Base-by-base conservation (phyloP, 352 stramenopile species). In the Labyrinthula sp. region DNA sequence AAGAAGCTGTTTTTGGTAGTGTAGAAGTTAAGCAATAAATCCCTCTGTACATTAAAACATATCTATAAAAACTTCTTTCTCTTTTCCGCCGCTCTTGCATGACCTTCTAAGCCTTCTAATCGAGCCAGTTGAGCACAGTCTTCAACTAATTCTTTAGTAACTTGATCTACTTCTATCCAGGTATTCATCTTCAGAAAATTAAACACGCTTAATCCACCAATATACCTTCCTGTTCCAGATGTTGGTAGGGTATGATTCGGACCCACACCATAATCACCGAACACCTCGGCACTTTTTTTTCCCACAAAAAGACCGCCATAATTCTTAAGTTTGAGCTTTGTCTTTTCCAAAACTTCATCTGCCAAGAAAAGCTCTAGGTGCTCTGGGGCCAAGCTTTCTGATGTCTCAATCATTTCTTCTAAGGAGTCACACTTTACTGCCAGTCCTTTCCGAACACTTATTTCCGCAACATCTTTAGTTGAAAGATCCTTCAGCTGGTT, bases 181-280 rank as follows among this genome's bases (percentile, higher is more conserved):
- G 86, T 97, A 36, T 84, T 71, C 37, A 97, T 89, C 31, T 85
- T 71, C 40, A 97, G 68, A 67, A 97, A 97, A 45, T 86, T 95
- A 63, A 95, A 91, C 8, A 97, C 85, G 6, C 69, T 90, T 29
- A 97, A 69, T 30, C 89, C 89, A 27, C 89, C 89, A 3, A 87
- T 96, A 71, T 95, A 95, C 52, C 82, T 75, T 31, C 79, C 82
- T 3, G 88, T 95, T 45, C 85, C 86, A 31, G 80, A 82, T 0
- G 89, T 97, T 8, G 89, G 89, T 6, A 97, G 69, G 22, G 94
- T 90, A 61, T 97, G 89, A 66, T 97, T 97, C 6, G 89, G 89
- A n/a, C 89, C 89, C 12, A 82, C 85, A 25, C 84, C 86, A 58
- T 97, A 96, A 67, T 97, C 89, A 40, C 89, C 89, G 45, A 96